Conservation (phyloP, 805 yeast species). For the Tetrapisispora taiwanensis region DNA sequence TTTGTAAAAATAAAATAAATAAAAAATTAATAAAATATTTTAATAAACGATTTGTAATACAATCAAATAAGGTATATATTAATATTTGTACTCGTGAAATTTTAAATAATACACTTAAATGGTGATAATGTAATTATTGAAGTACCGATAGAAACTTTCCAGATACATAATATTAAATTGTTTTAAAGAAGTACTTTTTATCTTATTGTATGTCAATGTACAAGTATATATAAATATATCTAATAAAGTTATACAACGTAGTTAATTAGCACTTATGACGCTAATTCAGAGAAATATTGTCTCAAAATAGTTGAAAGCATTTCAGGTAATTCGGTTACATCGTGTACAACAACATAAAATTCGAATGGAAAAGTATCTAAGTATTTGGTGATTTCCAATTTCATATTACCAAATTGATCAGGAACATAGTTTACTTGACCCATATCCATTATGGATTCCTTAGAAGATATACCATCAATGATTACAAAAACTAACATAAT, state of each 20-base stretch:
- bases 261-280: constrained; percentile 28
- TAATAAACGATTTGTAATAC: no score
- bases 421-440: constrained; percentile 78
- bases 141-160: no score
- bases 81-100: no score
- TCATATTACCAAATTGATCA: constrained; percentile 59
- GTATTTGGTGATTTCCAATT: constrained; percentile 69
- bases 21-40: no score
- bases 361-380: constrained; percentile 95
- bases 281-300: constrained; percentile 78
- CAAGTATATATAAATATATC: no score
- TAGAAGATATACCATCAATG: constrained; percentile 77
- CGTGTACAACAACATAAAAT: constrained; percentile 85
- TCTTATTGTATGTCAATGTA: no score
- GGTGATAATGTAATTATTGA: no score
- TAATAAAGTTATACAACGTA: no score
- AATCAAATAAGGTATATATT: no score
- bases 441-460: constrained; percentile 88
- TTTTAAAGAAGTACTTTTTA: no score
- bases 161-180: neutral
- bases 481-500: constrained; percentile 93
- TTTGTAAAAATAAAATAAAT: constrained; percentile 21
- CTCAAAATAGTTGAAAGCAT: constrained; percentile 82
- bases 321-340: constrained; percentile 82
- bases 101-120: no score